Conservation (phyloP, 2,329 filamentous ascomycete species). For the Aureobasidium sp. region DNA sequence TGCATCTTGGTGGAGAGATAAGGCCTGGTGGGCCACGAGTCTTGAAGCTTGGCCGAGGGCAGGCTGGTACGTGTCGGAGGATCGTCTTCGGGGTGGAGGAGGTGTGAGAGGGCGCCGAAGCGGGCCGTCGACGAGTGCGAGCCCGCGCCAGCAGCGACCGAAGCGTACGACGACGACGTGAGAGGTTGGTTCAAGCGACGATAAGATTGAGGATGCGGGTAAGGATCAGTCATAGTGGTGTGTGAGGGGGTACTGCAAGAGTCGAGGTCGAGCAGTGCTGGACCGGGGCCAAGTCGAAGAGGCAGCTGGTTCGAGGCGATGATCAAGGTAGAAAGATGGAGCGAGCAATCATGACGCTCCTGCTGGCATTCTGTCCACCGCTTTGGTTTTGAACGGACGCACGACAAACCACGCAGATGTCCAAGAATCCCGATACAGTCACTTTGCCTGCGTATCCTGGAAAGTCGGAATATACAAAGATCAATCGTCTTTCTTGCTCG, state of each 20-base stretch:
- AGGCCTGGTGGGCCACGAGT: neutral
- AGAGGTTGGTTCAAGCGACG: slow-evolving; percentile 25
- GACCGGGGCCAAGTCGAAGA: neutral
- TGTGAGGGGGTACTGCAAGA: neutral
- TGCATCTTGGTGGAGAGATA: neutral
- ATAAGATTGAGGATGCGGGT: slow-evolving; percentile 27
- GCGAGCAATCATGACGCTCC: slow-evolving; percentile 6
- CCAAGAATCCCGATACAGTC: neutral
- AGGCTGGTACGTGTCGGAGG: slow-evolving; percentile 12
- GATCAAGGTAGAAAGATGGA: slow-evolving; percentile 6
- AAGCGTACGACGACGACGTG: slow-evolving; percentile 48
- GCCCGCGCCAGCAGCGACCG: slow-evolving; percentile 41
- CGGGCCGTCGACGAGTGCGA: slow-evolving; percentile 23
- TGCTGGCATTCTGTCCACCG: neutral
- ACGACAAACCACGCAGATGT: neutral
- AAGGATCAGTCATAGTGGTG: slow-evolving; percentile 36
- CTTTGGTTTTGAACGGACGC: neutral
- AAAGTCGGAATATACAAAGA: neutral
- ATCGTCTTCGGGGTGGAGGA: slow-evolving; percentile 28
- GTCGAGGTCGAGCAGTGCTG: neutral
- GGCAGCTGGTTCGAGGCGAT: neutral
- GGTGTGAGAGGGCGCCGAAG: slow-evolving; percentile 44
- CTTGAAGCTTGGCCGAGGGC: neutral
- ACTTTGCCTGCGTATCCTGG: neutral
- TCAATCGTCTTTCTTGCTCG: neutral